Evolutionary conservation across 352 stramenopile genomes (phyloP).

Genomic region (Phytophthora sp.): DNA sequence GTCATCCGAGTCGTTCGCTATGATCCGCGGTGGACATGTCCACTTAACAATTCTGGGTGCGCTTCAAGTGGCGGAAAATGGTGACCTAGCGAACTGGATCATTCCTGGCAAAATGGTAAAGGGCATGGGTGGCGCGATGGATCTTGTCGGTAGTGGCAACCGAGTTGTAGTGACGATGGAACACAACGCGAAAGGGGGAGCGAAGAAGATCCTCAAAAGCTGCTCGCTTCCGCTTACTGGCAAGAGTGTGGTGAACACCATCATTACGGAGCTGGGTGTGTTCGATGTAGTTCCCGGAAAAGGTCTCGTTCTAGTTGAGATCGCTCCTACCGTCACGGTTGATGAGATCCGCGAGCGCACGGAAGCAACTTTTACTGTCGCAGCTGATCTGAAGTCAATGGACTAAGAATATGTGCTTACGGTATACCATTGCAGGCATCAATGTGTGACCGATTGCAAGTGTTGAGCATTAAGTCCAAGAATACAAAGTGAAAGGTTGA

Average conservation of each 20-base stretch:
- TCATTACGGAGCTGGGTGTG: constrained; percentile 93
- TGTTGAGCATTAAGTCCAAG: too few relatives aligned
- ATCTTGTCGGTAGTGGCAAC: constrained; percentile 94
- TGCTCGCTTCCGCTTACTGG: constrained; percentile 96
- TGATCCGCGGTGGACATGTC: constrained; percentile 97
- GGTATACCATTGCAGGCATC: too few relatives aligned
- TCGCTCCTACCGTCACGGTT: constrained; percentile 78
- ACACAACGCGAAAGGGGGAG: constrained; percentile 94
- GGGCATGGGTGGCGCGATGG: constrained; percentile 98
- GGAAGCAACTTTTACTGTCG: constrained; percentile 79
- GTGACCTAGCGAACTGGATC: constrained; percentile 97
- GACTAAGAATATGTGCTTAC: constrained; percentile 26
- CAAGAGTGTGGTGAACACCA: constrained; percentile 93
- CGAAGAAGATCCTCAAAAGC: constrained; percentile 94
- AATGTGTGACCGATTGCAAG: too few relatives aligned
- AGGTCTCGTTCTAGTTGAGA: constrained; percentile 91
- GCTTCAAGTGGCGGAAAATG: constrained; percentile 93
- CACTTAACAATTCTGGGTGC: constrained; percentile 97
- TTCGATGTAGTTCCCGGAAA: constrained; percentile 71
- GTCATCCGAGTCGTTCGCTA: constrained; percentile 95
- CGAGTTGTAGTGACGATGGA: constrained; percentile 98
- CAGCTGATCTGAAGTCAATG: constrained; percentile 66
- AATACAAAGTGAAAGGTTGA: too few relatives aligned
- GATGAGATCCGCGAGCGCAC: constrained; percentile 85
- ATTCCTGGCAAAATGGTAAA: constrained; percentile 97